Percentiles rank a stretch among this genome's conserved stretches.
Conservation (phyloP, 2,329 filamentous ascomycete genomes). For the Claviceps arundinis region DNA sequence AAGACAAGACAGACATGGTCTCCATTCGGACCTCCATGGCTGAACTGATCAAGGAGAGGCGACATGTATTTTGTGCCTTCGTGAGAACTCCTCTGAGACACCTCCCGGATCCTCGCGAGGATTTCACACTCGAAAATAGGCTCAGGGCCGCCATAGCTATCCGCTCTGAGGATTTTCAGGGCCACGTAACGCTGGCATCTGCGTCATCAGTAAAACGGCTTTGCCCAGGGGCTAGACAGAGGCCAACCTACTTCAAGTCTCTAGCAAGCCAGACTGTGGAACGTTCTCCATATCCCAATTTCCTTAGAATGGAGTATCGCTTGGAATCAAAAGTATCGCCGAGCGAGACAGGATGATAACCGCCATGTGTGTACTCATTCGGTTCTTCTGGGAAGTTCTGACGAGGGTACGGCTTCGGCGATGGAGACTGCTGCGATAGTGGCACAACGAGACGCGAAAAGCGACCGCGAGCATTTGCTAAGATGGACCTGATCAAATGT, state of each 20-base stretch:
- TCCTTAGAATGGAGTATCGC: constrained; percentile 11
- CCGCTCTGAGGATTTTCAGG: neutral
- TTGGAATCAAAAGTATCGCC: neutral
- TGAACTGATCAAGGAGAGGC: neutral
- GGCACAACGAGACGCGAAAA: neutral
- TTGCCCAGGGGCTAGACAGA: neutral
- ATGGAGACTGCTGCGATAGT: neutral
- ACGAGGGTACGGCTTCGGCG: neutral
- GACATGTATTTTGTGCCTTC: neutral
- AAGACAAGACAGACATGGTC: neutral
- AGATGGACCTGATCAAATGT: neutral
- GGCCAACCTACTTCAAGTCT: constrained; percentile 4
- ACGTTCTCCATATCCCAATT: constrained; percentile 12
- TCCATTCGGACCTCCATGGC: neutral
- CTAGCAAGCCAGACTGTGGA: constrained; percentile 14
- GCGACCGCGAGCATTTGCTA: neutral
- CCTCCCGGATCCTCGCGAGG: neutral
- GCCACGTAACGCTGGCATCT: neutral
- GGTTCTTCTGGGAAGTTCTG: too few species aligned
- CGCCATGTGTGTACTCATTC: too few species aligned
- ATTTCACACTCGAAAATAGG: constrained; percentile 1
- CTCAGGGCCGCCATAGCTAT: constrained; percentile 1
- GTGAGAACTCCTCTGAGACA: neutral
- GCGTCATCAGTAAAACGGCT: neutral
- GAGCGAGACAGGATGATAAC: too few species aligned